A percentile compares a stretch with the other conserved stretches of the same genome.
phyloP scores from a whole-genome alignment of 1,284 basidiomycete genomes.

The Cryptococcus depauperatus region DNA sequence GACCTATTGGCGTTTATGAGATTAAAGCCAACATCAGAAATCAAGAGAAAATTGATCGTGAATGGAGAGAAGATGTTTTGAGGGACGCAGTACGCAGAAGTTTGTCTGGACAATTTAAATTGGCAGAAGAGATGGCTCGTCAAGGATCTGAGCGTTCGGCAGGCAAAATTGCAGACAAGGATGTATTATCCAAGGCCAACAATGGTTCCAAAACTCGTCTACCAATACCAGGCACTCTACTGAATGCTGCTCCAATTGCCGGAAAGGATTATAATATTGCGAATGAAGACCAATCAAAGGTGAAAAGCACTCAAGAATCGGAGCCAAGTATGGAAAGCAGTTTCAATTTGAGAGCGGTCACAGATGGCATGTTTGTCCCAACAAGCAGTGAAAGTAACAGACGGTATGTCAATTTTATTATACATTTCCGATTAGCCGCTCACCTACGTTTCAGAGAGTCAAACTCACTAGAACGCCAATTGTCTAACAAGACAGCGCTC shows the following conservation, averaged over 20 bases:
- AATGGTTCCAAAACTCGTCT: slow-evolving; percentile 10
- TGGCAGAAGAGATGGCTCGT: neutral
- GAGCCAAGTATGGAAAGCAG: slow-evolving; percentile 9
- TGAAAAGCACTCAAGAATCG: slow-evolving; percentile 5
- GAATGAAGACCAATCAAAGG: neutral
- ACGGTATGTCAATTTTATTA: neutral
- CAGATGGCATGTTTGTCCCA: neutral
- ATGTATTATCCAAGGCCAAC: neutral
- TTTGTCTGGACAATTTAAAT: neutral
- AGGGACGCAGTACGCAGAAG: slow-evolving; percentile 7
- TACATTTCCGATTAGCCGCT: neutral
- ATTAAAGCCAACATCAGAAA: neutral
- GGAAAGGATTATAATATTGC: neutral
- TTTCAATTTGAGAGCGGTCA: slow-evolving; percentile 6
- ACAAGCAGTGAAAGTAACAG: no score
- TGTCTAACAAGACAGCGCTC: neutral
- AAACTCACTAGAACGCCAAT: no score
- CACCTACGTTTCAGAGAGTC: neutral
- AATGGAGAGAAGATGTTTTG: slow-evolving; percentile 16
- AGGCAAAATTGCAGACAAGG: neutral
- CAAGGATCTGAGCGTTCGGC: neutral
- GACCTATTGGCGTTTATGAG: slow-evolving; percentile 6
- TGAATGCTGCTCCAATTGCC: slow-evolving; percentile 3
- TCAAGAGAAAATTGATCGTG: neutral
- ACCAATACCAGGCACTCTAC: slow-evolving; percentile 12